phyloP scores from a whole-genome alignment of 441 rosid species.

The Populus trichocarpa region DNA sequence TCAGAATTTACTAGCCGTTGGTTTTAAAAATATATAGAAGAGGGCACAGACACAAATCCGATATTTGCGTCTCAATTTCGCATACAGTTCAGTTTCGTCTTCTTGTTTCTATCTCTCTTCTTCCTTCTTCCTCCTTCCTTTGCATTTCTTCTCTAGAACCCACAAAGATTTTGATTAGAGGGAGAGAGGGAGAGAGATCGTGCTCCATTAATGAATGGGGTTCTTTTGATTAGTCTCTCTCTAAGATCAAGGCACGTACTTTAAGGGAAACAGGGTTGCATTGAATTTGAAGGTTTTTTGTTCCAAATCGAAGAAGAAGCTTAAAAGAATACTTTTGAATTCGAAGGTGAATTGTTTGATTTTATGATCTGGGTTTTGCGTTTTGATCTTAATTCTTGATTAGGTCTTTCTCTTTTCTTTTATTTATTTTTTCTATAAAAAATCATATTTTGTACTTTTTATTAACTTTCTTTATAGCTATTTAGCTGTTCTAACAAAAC shows the following conservation, averaged over 20 bases:
- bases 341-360: background rate
- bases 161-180: background rate
- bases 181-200: background rate
- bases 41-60: constrained; percentile 54
- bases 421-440: no score
- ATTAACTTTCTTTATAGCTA: constrained; percentile 12
- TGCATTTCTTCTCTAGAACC: background rate
- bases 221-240: background rate
- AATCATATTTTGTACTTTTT: background rate
- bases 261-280: background rate
- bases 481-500: background rate
- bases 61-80: constrained; percentile 39
- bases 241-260: background rate
- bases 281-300: background rate
- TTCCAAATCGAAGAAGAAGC: background rate
- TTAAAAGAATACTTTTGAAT: background rate
- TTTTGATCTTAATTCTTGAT: background rate
- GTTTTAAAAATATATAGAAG: constrained; percentile 27
- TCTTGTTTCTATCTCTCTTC: background rate
- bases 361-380: background rate
- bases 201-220: background rate
- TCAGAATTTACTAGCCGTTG: constrained; percentile 66
- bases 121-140: background rate
- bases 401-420: background rate
- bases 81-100: background rate